A percentile compares a stretch with the other conserved stretches of the same genome.
phyloP scores from a whole-genome alignment of 805 yeast genomes.

The Pichia nanzhaoensis region DNA sequence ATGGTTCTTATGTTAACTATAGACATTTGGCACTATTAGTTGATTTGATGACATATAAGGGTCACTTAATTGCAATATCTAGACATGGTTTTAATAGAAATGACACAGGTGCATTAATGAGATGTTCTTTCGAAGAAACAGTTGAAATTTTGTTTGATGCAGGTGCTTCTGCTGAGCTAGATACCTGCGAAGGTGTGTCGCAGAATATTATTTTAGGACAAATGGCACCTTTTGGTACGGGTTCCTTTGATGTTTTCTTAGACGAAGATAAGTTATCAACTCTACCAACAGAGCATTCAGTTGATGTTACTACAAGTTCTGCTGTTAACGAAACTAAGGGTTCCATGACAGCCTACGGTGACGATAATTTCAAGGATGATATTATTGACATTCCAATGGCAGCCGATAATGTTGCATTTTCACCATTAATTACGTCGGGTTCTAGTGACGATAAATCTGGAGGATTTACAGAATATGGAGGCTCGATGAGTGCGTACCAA shows the following conservation, averaged over 20 bases:
- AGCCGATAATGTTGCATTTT: slow-evolving; percentile 70
- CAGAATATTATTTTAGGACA: slow-evolving; percentile 97
- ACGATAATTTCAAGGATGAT: slow-evolving; percentile 59
- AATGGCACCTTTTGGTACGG: slow-evolving; percentile 98
- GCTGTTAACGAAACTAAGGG: slow-evolving; percentile 53
- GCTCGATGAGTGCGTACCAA: slow-evolving; percentile 36
- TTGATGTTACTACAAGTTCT: slow-evolving; percentile 33
- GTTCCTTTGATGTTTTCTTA: slow-evolving; percentile 91
- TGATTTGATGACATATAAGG: slow-evolving; percentile 97
- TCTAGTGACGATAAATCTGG: slow-evolving; percentile 68
- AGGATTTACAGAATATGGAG: slow-evolving; percentile 86
- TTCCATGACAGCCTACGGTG: slow-evolving; percentile 87
- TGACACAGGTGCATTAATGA: slow-evolving; percentile 98
- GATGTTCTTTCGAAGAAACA: slow-evolving; percentile 98
- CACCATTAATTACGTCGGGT: slow-evolving; percentile 88
- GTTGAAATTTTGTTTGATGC: slow-evolving; percentile 97
- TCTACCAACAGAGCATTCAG: slow-evolving; percentile 45
- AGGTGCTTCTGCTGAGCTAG: slow-evolving; percentile 95
- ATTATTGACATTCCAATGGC: slow-evolving; percentile 37
- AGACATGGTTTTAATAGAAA: slow-evolving; percentile 99
- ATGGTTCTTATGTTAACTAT: slow-evolving; percentile 98
- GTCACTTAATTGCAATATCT: slow-evolving; percentile 96
- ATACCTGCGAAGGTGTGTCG: slow-evolving; percentile 97
- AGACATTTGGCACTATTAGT: slow-evolving; percentile 97
- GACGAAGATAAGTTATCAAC: slow-evolving; percentile 79